These are phyloP conservation scores for Pyricularia sp. DNA, from an alignment of 2,329 filamentous ascomycete genomes.

Conservation along the genomic window DNA sequence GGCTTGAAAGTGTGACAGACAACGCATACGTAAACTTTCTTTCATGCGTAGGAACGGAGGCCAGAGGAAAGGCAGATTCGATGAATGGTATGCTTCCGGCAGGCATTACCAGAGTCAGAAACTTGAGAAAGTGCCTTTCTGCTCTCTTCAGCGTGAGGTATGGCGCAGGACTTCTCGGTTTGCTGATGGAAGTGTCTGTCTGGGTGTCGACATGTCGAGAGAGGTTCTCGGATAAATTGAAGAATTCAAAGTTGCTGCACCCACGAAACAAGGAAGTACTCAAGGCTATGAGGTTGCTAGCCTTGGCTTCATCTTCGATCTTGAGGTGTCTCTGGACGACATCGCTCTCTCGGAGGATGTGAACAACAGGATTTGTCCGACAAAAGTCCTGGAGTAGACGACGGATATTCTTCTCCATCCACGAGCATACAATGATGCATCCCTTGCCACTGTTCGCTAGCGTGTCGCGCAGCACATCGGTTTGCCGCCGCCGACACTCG, in stretches of 20 bases:
- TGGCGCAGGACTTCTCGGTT: conserved; percentile 33
- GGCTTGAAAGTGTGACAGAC: conserved; percentile 47
- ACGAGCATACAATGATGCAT: conserved; percentile 64
- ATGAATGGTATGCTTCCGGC: conserved; percentile 45
- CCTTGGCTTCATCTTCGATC: conserved; percentile 43
- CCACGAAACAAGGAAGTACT: conserved; percentile 50
- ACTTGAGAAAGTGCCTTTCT: conserved; percentile 61
- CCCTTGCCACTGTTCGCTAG: conserved; percentile 49
- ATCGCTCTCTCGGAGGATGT: conserved; percentile 55
- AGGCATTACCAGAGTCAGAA: conserved; percentile 52
- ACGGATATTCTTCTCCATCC: conserved; percentile 56
- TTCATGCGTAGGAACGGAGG: conserved; percentile 48
- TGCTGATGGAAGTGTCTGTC: conserved; percentile 21
- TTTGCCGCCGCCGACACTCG: conserved; percentile 55
- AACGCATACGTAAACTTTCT: conserved; percentile 60
- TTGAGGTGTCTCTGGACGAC: conserved; percentile 56
- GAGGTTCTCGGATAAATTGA: conserved; percentile 55
- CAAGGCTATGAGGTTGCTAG: conserved; percentile 47
- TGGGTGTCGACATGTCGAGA: conserved; percentile 17
- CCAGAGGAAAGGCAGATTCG: conserved; percentile 56
- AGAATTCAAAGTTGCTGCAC: conserved; percentile 69
- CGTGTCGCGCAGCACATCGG: conserved; percentile 49
- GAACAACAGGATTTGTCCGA: conserved; percentile 59
- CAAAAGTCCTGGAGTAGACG: conserved; percentile 52
- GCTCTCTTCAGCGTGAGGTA: conserved; percentile 60